Conservation (phyloP, 495 filamentous ascomycete genomes). For the Penicillium ochrochloron region DNA sequence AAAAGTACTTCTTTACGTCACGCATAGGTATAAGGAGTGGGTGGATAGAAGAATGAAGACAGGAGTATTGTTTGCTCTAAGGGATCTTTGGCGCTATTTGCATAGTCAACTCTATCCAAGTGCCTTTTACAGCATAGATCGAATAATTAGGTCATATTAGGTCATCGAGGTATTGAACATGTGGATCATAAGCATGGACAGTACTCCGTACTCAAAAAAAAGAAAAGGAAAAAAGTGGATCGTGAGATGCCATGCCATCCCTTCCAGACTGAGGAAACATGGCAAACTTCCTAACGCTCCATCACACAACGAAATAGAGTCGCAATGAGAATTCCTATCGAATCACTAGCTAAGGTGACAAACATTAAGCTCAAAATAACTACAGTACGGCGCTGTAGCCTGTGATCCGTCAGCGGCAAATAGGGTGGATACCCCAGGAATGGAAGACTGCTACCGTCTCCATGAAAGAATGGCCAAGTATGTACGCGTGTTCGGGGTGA, state of each 20-base stretch:
- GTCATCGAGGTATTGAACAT: background rate
- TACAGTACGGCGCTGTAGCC: no score
- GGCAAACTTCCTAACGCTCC: background rate
- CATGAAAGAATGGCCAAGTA: conserved; percentile 15
- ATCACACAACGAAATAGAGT: conserved; percentile 15
- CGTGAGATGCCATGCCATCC: conserved; percentile 2
- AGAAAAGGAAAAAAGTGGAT: background rate
- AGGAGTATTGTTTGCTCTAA: background rate
- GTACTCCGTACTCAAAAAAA: no score
- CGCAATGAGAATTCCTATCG: conserved; percentile 22
- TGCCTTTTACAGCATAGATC: background rate
- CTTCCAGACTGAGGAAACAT: background rate
- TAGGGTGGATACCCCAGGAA: conserved; percentile 14
- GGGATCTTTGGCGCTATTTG: conserved; percentile 15
- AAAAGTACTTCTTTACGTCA: conserved; percentile 4
- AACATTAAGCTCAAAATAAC: conserved; percentile 11
- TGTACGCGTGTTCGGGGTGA: conserved; percentile 28
- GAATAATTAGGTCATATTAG: background rate
- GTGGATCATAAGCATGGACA: background rate
- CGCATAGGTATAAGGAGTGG: background rate
- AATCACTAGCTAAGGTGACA: background rate
- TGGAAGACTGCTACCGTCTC: conserved; percentile 38
- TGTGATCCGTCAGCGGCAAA: background rate
- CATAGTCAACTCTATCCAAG: conserved; percentile 21
- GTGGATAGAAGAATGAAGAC: conserved; percentile 6